A percentile compares a stretch with the other conserved stretches of the same genome.
Evolutionary conservation across 2,329 filamentous ascomycete genomes (phyloP).

Genomic region (Dryadomyces quercivorus): DNA sequence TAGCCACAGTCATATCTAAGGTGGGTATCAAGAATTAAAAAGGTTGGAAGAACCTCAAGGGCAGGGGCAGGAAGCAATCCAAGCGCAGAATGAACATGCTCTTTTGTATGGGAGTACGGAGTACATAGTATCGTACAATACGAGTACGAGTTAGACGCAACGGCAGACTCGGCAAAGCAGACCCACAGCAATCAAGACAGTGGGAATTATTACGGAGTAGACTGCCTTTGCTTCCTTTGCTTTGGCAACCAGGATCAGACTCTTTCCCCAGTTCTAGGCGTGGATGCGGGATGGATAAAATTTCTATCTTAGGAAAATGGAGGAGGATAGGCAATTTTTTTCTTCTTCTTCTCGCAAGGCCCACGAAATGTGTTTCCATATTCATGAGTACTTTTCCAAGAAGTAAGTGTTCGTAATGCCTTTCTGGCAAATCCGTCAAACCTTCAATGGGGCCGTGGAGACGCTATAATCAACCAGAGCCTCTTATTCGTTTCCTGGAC

Average conservation of each 20-base stretch:
- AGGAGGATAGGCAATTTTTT: neutral
- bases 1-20: neutral
- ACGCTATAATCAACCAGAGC: too few relatives aligned
- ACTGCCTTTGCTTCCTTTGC: neutral
- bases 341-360: neutral
- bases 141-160: neutral
- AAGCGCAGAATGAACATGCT: neutral
- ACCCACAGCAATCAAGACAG: neutral
- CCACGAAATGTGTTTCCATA: too few relatives aligned
- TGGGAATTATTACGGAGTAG: neutral
- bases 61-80: neutral
- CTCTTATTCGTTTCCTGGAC: constrained; percentile 7
- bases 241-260: neutral
- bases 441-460: neutral
- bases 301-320: neutral
- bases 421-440: neutral
- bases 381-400: too few relatives aligned
- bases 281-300: too few relatives aligned
- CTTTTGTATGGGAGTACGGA: too few relatives aligned
- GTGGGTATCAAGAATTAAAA: neutral
- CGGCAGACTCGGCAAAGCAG: neutral
- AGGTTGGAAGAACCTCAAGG: neutral
- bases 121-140: too few relatives aligned
- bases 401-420: too few relatives aligned
- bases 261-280: too few relatives aligned